Conservation (phyloP, 345 rosid species). For the Arabis hirsuta region DNA sequence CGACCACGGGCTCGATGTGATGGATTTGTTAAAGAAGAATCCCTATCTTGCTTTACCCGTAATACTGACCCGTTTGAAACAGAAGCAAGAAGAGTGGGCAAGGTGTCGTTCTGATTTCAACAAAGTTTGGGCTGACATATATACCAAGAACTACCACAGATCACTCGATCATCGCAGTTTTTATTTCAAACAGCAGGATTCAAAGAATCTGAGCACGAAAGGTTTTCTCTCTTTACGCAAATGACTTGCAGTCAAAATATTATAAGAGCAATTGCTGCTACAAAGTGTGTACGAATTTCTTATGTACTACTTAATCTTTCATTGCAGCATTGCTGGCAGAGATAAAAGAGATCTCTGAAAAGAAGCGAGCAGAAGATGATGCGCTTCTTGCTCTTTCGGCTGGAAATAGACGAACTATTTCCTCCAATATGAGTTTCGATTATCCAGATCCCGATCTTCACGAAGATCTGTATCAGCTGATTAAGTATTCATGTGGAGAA, state of each 20-base stretch:
- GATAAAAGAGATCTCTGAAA: slow-evolving; percentile 89
- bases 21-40: slow-evolving; percentile 88
- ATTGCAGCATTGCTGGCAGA: slow-evolving; percentile 81
- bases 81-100: slow-evolving; percentile 97
- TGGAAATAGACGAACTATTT: slow-evolving; percentile 68
- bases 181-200: slow-evolving; percentile 97
- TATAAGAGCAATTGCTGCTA: neutral
- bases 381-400: slow-evolving; percentile 83
- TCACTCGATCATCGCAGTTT: slow-evolving; percentile 98
- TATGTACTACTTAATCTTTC: slow-evolving; percentile 27
- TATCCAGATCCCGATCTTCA: slow-evolving; percentile 82
- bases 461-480: slow-evolving; percentile 91
- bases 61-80: slow-evolving; percentile 90
- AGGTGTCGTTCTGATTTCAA: slow-evolving; percentile 92
- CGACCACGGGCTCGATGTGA: slow-evolving; percentile 96
- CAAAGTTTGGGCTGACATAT: slow-evolving; percentile 98
- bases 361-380: slow-evolving; percentile 78
- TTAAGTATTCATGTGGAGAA: slow-evolving; percentile 92
- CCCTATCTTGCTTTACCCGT: slow-evolving; percentile 87
- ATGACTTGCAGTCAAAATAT: neutral
- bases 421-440: slow-evolving; percentile 76
- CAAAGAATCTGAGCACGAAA: slow-evolving; percentile 90
- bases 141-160: slow-evolving; percentile 91
- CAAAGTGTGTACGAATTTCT: neutral
- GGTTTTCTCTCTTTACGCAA: slow-evolving; percentile 48